Base-by-base conservation (phyloP, 2,329 filamentous ascomycete species). In the Alternaria infectoria region DNA sequence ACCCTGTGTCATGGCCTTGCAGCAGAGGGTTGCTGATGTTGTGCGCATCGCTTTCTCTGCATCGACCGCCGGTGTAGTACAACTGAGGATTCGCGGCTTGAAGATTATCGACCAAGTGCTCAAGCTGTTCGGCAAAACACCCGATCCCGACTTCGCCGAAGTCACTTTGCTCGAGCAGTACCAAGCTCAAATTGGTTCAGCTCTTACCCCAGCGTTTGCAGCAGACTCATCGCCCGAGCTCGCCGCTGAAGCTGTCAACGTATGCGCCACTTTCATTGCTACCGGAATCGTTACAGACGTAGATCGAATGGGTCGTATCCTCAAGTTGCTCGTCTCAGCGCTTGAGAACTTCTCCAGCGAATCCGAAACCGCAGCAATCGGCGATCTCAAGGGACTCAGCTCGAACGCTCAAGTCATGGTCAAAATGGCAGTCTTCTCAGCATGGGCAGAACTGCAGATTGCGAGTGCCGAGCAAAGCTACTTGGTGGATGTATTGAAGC, bases 401-500 rank as follows among this genome's bases (percentile, higher is more conserved):
- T 93, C 95, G 2, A 99, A 99, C 77, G 95, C 96, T 0, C 92
- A 96, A 75, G 93, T 97, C 52, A 99, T 99, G 96, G 93, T 99
- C 59, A 97, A 97, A 80, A 96, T 98, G 88, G 91, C 96, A 0
- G 91, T 99, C 2, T 97, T 97, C 79, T 96, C 95, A 2, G 96
- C 95, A 1, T 99, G 96, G 96, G 96, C 96, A 5, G 93, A 97
- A 77, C 86, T 99, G 30, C 96, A 99, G 80, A 94, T 99, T 66
- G 93, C 96, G 25, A 98, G 95, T 80, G 89, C 89, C 5, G 95
- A 98, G 75, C 95, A 98, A 71, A 89, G 89, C 55, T 98, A 99
- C 75, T 85, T 99, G 15, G 87, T 92, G 17, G 90, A 96, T 67
- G 94, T 99, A 11, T 85, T 99, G 56, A 92, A 91, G 73, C 94